A percentile compares a stretch with the other conserved stretches of the same genome.
These are phyloP conservation scores for Komagataella kurtzmanii DNA, from an alignment of 805 yeast genomes.

Conservation along the genomic window DNA sequence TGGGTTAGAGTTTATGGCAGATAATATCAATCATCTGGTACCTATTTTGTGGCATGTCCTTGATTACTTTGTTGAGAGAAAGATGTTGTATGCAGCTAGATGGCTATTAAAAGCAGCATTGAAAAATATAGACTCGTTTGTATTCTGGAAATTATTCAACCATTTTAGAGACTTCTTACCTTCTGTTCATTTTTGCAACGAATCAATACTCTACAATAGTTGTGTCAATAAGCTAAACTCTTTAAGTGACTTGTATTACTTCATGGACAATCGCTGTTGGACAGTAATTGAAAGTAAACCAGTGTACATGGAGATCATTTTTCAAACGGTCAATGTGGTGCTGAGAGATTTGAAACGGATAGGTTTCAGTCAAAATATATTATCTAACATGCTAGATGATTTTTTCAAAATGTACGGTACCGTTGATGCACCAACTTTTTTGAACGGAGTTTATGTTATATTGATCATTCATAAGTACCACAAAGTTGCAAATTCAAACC, in stretches of 20 bases:
- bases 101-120: not conserved
- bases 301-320: not conserved
- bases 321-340: not conserved
- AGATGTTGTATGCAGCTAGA: not conserved
- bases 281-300: not conserved
- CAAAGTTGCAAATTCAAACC: not conserved
- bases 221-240: not conserved
- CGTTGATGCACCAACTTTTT: not conserved
- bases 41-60: conserved; percentile 3
- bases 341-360: not conserved
- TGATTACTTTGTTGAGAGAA: not conserved
- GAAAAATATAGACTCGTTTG: not conserved
- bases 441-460: not conserved
- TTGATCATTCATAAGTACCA: not conserved
- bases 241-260: not conserved
- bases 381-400: not conserved
- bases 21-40: conserved; percentile 1
- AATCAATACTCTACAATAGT: not conserved
- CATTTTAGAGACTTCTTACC: not conserved
- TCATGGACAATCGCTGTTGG: not conserved
- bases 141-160: not conserved
- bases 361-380: not conserved
- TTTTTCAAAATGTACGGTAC: not conserved
- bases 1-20: conserved; percentile 1
- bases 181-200: not conserved